Conservation (phyloP, 2,329 filamentous ascomycete species). For the Pseudocercospora fuligena region DNA sequence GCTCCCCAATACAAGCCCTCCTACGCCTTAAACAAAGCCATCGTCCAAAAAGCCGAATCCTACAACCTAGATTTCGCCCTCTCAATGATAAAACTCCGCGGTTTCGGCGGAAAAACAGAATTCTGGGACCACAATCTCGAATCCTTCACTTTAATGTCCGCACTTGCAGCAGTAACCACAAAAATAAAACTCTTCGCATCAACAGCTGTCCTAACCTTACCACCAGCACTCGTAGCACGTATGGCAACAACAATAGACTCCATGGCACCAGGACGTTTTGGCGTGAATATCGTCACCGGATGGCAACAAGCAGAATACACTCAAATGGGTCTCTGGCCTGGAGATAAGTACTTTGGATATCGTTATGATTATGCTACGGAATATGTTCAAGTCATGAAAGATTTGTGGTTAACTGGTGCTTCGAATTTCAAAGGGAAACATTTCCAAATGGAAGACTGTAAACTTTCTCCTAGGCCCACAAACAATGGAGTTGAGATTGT, state of each 20-base stretch:
- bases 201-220: conserved; percentile 19
- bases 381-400: conserved; percentile 25
- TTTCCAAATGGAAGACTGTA: conserved; percentile 26
- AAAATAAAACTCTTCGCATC: conserved; percentile 22
- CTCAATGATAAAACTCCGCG: conserved; percentile 26
- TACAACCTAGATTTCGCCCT: conserved; percentile 24
- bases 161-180: conserved; percentile 18
- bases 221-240: conserved; percentile 18
- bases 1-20: conserved; percentile 25
- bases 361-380: conserved; percentile 26
- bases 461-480: conserved; percentile 18
- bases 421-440: conserved; percentile 25
- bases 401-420: conserved; percentile 18
- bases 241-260: conserved; percentile 24
- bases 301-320: conserved; percentile 26
- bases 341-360: conserved; percentile 23
- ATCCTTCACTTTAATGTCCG: conserved; percentile 25
- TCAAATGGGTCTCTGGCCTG: conserved; percentile 25
- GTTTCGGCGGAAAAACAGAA: conserved; percentile 22
- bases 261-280: conserved; percentile 22
- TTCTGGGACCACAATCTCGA: conserved; percentile 27
- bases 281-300: conserved; percentile 25
- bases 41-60: conserved; percentile 23
- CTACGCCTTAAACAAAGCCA: conserved; percentile 22
- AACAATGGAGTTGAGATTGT: conserved; percentile 16